Conservation (phyloP, 768 basidiomycete genomes). For the Boletellus emodensis region DNA sequence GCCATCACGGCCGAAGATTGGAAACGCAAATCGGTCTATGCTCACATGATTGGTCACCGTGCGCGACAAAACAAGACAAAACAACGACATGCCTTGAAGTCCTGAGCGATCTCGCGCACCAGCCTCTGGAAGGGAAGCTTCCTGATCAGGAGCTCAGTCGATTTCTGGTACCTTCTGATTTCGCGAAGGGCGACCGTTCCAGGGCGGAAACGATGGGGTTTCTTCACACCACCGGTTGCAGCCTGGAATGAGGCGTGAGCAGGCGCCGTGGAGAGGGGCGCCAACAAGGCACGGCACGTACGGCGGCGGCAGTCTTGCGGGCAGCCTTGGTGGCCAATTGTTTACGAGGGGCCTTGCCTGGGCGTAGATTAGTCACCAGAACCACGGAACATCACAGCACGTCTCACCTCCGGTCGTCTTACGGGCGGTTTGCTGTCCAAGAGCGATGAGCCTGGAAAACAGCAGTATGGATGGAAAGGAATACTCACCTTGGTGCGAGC, state of each 20-base stretch:
- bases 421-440: conserved; percentile 88
- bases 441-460: conserved; percentile 2
- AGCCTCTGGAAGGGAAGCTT: conserved; percentile 99
- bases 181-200: conserved; percentile 99
- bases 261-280: background rate
- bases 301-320: conserved; percentile 75
- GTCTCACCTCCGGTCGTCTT: conserved; percentile 93
- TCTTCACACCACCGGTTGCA: conserved; percentile 97
- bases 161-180: conserved; percentile 97
- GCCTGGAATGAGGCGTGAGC: conserved; percentile 39
- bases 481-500: conserved; percentile 79
- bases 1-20: conserved; percentile 95
- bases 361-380: conserved; percentile 22
- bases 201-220: conserved; percentile 95
- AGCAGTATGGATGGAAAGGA: background rate
- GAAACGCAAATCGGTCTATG: conserved; percentile 86
- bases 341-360: conserved; percentile 88
- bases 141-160: conserved; percentile 97
- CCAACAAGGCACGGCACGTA: conserved; percentile 33
- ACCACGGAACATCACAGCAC: conserved; percentile 13
- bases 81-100: conserved; percentile 70
- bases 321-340: conserved; percentile 96
- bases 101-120: conserved; percentile 95
- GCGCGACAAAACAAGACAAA: background rate
- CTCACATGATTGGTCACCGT: background rate